phyloP scores from a whole-genome alignment of 306 rosid genomes.

The Medicago truncatula region DNA sequence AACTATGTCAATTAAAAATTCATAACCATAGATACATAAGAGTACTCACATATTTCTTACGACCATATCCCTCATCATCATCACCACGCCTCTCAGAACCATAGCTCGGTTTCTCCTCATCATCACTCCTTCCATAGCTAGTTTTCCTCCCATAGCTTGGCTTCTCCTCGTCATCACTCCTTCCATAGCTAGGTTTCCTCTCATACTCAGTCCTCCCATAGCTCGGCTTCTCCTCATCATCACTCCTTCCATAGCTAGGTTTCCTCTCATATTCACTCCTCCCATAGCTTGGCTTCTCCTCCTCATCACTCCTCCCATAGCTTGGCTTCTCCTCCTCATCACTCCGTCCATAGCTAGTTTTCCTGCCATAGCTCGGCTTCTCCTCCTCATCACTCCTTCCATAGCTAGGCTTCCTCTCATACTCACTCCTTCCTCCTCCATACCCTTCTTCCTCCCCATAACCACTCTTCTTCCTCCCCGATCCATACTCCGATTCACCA shows the following conservation, averaged over 20 bases:
- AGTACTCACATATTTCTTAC: conserved; percentile 81
- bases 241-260: conserved; percentile 13
- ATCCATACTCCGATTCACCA: conserved; percentile 31
- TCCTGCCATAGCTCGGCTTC: conserved; percentile 27
- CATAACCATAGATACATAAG: background rate
- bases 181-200: conserved; percentile 51
- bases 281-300: conserved; percentile 36
- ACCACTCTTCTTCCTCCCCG: conserved; percentile 23
- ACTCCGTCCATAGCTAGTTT: conserved; percentile 50
- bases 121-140: conserved; percentile 44
- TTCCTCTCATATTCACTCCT: background rate
- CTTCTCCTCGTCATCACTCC: conserved; percentile 4
- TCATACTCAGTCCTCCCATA: conserved; percentile 26
- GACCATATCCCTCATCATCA: conserved; percentile 65
- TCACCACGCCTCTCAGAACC: conserved; percentile 49
- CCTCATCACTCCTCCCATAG: conserved; percentile 44
- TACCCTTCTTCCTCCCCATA: conserved; percentile 52
- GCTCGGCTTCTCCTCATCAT: conserved; percentile 17
- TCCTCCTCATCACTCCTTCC: background rate
- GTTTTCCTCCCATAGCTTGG: conserved; percentile 39
- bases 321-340: conserved; percentile 8
- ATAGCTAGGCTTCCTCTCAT: conserved; percentile 17
- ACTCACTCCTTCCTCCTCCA: conserved; percentile 46
- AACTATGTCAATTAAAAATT: background rate
- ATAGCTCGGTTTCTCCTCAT: conserved; percentile 29